phyloP scores from a whole-genome alignment of 1,284 basidiomycete genomes.

The Papiliotrema fonsecae region DNA sequence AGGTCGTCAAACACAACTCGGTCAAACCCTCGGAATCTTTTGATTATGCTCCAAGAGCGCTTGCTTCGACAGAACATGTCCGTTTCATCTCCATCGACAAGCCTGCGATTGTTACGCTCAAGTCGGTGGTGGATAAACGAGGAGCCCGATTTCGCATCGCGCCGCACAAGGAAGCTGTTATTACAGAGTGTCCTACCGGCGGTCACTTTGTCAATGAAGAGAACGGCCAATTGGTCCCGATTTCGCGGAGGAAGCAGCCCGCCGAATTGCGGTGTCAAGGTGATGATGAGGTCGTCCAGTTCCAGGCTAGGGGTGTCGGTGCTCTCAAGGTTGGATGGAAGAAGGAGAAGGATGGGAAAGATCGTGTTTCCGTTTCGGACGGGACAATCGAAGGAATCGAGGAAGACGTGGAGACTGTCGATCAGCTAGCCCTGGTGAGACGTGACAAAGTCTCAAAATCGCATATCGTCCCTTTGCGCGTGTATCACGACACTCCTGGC shows the following conservation, averaged over 20 bases:
- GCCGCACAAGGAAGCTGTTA: conserved; percentile 59
- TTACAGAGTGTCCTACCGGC: conserved; percentile 76
- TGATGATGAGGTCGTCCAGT: conserved; percentile 58
- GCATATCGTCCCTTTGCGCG: conserved; percentile 35
- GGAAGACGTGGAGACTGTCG: conserved; percentile 45
- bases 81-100: conserved; percentile 65
- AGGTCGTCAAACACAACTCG: conserved; percentile 47
- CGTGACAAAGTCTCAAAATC: conserved; percentile 32
- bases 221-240: conserved; percentile 23
- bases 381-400: conserved; percentile 81
- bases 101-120: conserved; percentile 62
- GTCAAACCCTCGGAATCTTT: conserved; percentile 37
- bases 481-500: conserved; percentile 36
- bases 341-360: conserved; percentile 55
- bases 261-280: conserved; percentile 64
- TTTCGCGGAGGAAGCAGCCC: conserved; percentile 39
- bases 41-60: conserved; percentile 37
- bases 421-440: conserved; percentile 21
- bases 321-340: conserved; percentile 73
- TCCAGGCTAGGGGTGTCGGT: conserved; percentile 70
- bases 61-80: conserved; percentile 68
- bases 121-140: conserved; percentile 65
- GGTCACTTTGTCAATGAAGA: conserved; percentile 27
- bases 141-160: conserved; percentile 61
- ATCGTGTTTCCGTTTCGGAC: conserved; percentile 49